phyloP scores from a whole-genome alignment of 768 basidiomycete species.

The Ramaria sp. region DNA sequence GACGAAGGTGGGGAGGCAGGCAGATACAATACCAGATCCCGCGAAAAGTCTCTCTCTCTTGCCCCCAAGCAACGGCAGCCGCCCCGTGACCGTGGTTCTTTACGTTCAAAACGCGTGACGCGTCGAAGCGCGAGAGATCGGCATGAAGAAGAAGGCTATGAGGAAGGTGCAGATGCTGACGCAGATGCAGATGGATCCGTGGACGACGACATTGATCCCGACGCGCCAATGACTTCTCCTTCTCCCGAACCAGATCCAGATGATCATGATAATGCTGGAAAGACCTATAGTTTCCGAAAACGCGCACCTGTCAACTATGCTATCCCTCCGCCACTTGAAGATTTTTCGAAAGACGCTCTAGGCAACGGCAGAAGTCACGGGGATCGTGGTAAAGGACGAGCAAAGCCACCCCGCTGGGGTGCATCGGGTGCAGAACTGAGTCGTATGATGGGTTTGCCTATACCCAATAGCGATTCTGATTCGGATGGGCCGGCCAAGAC shows the following conservation, averaged over 20 bases:
- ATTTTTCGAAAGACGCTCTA: conserved; percentile 26
- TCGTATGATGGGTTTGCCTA: conserved; percentile 64
- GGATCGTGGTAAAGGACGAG: conserved; percentile 24
- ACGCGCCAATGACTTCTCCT: conserved; percentile 11
- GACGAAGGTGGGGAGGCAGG: conserved; percentile 31
- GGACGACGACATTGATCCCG: conserved; percentile 26
- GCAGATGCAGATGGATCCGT: conserved; percentile 26
- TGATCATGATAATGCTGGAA: conserved; percentile 5
- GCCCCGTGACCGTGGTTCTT: conserved; percentile 13
- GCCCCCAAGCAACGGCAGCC: conserved; percentile 11
- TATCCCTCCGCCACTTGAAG: conserved; percentile 73
- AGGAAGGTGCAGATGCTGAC: conserved; percentile 28
- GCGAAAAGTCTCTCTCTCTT: conserved; percentile 19
- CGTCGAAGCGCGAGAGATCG: conserved; percentile 13
- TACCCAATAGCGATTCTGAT: conserved; percentile 26
- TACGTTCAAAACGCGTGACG: conserved; percentile 14
- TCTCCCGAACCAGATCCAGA: conserved; percentile 8
- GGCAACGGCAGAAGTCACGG: conserved; percentile 26
- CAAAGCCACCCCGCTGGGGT: conserved; percentile 62
- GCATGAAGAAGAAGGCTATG: conserved; percentile 13
- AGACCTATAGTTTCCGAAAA: conserved; percentile 50
- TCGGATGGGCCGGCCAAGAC: conserved; percentile 61
- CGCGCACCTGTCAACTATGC: conserved; percentile 66
- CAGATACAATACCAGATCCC: conserved; percentile 31
- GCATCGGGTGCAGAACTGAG: conserved; percentile 68